Evolutionary conservation across 2,329 filamentous ascomycete species (phyloP).

Genomic region (Apiospora marii): DNA sequence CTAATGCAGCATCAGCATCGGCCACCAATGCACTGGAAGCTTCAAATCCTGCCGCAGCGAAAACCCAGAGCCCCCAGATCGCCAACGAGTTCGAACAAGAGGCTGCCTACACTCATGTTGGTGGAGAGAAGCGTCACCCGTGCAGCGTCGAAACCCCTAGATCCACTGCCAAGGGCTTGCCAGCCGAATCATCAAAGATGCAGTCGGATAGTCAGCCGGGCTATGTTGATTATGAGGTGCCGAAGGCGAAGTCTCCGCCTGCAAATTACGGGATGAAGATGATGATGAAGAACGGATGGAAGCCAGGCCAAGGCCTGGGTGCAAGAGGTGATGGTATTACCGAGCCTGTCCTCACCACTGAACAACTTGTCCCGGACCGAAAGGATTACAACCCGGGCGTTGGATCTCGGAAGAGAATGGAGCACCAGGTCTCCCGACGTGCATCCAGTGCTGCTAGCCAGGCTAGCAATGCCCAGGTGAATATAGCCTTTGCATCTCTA

Average conservation of each 20-base stretch:
- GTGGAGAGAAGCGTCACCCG: neutral
- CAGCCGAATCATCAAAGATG: neutral
- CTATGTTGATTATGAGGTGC: neutral
- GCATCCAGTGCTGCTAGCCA: neutral
- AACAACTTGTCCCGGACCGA: conserved; percentile 1
- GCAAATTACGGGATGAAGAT: conserved; percentile 1
- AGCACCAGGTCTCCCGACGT: neutral
- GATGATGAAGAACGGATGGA: conserved; percentile 2
- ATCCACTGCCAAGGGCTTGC: neutral
- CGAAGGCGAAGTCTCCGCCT: neutral
- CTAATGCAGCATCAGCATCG: neutral
- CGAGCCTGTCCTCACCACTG: neutral
- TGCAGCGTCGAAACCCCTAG: neutral
- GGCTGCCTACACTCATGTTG: neutral
- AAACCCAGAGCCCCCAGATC: neutral
- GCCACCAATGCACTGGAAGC: neutral
- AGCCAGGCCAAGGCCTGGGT: neutral
- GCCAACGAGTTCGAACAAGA: neutral
- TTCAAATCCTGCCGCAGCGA: neutral
- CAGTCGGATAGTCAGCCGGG: neutral
- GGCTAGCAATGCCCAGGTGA: neutral
- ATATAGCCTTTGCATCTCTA: neutral
- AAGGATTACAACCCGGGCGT: conserved; percentile 9
- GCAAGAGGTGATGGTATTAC: conserved; percentile 5
- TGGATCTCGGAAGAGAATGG: conserved; percentile 2